Evolutionary conservation across 208 protist species (phyloP), one percentile per base, ranked within the genome.

Genomic region (Trypanosoma theileri): DNA sequence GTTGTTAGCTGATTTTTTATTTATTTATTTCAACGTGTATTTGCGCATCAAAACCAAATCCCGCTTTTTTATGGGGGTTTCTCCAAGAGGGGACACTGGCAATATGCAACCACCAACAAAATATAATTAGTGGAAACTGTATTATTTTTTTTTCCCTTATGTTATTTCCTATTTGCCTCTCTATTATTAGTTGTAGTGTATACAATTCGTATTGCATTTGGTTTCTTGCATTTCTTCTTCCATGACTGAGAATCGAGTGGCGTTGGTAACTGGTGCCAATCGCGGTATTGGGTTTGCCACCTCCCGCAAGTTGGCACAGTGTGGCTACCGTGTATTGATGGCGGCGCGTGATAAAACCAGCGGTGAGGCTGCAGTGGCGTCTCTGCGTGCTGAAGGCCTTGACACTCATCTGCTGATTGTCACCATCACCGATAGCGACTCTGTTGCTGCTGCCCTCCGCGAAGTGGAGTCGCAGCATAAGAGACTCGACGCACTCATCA

Each of bases 211-310:
- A 35, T 8, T 35, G 4, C 4, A 1, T 6, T 35, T 35, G 6
- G 28, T 35, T 35, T 35, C 28, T 35, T 56, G 10, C 22, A 56
- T 14, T 26, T 56, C 12, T 56, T 2, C 14, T 26, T 17, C 22
- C 1, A 65, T 54, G 26, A 16, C 26, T 2, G 13, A 21, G 16
- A 55, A 19, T 13, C 42, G 74, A 16, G 77, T 61, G 42, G 89
- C 79, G 2, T 74, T 93, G 44, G 84, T 97, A 53, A 90, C 86
- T 17, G 92, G 90, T 26, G 85, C 61, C n/a, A 93, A 92, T 75
- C 82, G 83, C 51, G 92, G 90, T 9, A 89, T 97, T 59, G 90
- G 90, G 35, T 61, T 89, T 17, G 82, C 91, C 59, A 90, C 81
- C 11, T 86, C 85, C 1, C 73, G 64, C 21, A 0, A 46, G 14